These are phyloP conservation scores for Eimeria sp. DNA, from an alignment of 169 alveolate species.

Conservation along the genomic window DNA sequence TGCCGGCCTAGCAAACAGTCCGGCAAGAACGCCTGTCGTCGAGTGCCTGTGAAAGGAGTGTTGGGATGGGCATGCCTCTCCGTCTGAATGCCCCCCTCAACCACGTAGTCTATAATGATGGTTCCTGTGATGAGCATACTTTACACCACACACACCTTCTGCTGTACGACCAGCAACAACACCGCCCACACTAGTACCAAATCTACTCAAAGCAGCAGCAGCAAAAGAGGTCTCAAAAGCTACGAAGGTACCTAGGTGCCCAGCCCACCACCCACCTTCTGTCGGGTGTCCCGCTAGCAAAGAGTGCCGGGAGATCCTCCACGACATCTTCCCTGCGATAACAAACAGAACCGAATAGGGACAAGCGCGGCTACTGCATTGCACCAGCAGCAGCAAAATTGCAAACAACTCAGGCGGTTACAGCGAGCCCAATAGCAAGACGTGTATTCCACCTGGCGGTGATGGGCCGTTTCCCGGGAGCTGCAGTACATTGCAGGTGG, in stretches of 20 bases:
- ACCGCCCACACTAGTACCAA: background rate
- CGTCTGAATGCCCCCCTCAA: conserved; percentile 76
- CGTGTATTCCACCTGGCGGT: conserved; percentile 38
- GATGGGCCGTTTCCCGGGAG: conserved; percentile 79
- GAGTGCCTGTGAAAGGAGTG: conserved; percentile 89
- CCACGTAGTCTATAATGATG: conserved; percentile 55
- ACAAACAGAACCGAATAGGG: background rate
- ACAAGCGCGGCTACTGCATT: background rate
- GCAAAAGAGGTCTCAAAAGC: background rate
- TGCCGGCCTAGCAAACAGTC: conserved; percentile 91
- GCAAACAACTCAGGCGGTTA: background rate
- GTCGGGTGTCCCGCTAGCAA: conserved; percentile 23
- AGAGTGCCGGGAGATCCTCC: conserved; percentile 41
- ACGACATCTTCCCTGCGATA: conserved; percentile 31
- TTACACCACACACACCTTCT: background rate
- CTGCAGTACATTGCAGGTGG: conserved; percentile 78
- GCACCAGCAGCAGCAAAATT: background rate
- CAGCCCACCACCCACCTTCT: conserved; percentile 34
- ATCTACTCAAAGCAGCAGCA: background rate
- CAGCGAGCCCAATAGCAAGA: background rate
- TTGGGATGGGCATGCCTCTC: conserved; percentile 74
- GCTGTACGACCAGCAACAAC: conserved; percentile 34
- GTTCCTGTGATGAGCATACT: conserved; percentile 51
- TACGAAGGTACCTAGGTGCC: background rate
- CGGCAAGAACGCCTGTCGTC: conserved; percentile 93